Conservation (phyloP, 2,329 filamentous ascomycete genomes). For the Diaporthe destruens region DNA sequence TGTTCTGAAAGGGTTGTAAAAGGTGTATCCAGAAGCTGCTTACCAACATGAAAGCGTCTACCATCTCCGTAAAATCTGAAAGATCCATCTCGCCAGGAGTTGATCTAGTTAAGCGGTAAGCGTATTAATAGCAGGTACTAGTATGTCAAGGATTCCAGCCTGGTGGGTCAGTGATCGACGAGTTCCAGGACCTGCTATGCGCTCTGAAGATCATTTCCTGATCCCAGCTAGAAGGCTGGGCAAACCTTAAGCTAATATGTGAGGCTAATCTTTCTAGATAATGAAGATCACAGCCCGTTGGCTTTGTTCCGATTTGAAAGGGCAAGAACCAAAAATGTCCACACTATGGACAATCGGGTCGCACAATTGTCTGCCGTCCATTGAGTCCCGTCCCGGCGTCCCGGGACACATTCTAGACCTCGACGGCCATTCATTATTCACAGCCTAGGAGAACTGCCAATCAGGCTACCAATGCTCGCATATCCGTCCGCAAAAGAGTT, state of each 20-base stretch:
- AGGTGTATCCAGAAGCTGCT: no score
- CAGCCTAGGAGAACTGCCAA: not conserved
- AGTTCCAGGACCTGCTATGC: not conserved
- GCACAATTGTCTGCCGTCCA: not conserved
- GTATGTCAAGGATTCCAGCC: not conserved
- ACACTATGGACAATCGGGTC: not conserved
- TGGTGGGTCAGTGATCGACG: not conserved
- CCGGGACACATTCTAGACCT: not conserved
- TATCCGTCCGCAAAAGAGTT: not conserved
- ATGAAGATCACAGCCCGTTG: not conserved
- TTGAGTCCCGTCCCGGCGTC: not conserved
- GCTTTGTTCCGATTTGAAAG: not conserved
- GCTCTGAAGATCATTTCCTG: not conserved
- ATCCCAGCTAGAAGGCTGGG: no score
- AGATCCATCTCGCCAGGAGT: constrained; percentile 13
- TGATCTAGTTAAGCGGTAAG: not conserved
- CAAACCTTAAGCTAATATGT: not conserved
- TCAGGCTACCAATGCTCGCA: not conserved
- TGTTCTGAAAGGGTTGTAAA: no score
- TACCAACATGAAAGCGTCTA: constrained; percentile 5
- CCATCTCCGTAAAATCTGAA: not conserved
- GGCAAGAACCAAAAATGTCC: not conserved
- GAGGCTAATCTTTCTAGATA: not conserved
- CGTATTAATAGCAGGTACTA: not conserved
- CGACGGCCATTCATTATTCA: no score